Base-by-base conservation (phyloP, 75 land plant genomes). In the Azolla pinnata region DNA sequence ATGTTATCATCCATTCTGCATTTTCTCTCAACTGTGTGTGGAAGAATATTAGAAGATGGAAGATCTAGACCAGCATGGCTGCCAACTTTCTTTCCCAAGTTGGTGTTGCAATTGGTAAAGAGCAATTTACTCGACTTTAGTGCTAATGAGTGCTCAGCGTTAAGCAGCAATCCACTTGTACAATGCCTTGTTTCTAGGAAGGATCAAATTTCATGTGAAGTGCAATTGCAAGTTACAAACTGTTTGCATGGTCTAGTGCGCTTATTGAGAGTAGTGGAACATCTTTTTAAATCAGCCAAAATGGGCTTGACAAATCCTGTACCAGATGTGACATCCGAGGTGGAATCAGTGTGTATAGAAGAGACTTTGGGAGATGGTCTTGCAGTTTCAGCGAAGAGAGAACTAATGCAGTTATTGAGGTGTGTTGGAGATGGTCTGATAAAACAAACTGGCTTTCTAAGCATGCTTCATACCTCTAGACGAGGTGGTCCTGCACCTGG, bases 401-500 rank as follows among this genome's bases (percentile, higher is more conserved):
- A 83, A 35, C 53, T 85, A 23, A 61, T 50, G 62, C 49, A 20
- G 29, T 53, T 73, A 52, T 44, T 83, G 14, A 18, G 18, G 49
- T 21, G 54, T 29, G 74, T 68, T 33, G 64, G 79, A 60, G 53
- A 65, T 4, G 42, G 67, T 16, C 42, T 82, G 8, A 23, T 67
- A 25, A 60, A 59, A 28, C 78, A 71, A 40, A 72, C 75, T 63
- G 60, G 60, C 5, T 12, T 29, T 26, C 48, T 81, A n/a, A 83
- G 74, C 56, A 62, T 58, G 19, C 49, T 70, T 63, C 87, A 81
- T 59, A 67, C 30, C 14, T 81, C 73, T 60, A 78, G 78, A 26
- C 74, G 99, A 75, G 99, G 96, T 24, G 99, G 99, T 20, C 99
- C 91, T 59, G 83, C 99, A 53, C 99, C 96, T 40, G 96, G 96